Evolutionary conservation across 148 eudicot species (phyloP).

Genomic region (Oxyria digyna): DNA sequence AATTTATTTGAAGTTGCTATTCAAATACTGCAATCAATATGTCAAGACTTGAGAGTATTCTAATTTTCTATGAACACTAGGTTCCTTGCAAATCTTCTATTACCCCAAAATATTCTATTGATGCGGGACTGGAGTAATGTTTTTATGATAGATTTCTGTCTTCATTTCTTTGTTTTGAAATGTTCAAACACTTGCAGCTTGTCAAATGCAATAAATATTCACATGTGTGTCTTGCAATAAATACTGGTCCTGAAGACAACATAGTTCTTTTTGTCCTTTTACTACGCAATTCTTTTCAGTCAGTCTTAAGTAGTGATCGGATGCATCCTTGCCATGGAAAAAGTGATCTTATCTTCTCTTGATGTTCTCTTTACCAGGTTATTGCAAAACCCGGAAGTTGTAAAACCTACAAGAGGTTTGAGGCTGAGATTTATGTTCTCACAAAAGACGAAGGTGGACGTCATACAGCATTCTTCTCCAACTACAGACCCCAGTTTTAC

Average conservation of each 20-base stretch:
- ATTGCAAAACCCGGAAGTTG: constrained; percentile 74
- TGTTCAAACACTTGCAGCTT: neutral
- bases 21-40: neutral
- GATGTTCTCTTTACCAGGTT: constrained; percentile 29
- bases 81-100: neutral
- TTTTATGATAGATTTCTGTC: neutral
- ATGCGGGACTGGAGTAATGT: neutral
- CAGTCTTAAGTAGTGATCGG: neutral
- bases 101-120: neutral
- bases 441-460: constrained; percentile 98
- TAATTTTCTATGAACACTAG: neutral
- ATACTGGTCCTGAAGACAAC: neutral
- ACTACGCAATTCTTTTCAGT: no score
- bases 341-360: neutral
- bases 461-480: constrained; percentile 72
- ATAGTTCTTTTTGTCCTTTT: no score
- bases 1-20: neutral
- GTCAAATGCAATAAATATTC: neutral
- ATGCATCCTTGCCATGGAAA: neutral
- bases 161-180: neutral
- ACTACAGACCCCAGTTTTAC: constrained; percentile 88
- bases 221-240: neutral
- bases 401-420: constrained; percentile 70
- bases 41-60: neutral
- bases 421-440: constrained; percentile 87